A percentile compares a stretch with the other conserved stretches of the same genome.
Evolutionary conservation across 1,284 basidiomycete species (phyloP).

Genomic region (Rhodotorula sp.): DNA sequence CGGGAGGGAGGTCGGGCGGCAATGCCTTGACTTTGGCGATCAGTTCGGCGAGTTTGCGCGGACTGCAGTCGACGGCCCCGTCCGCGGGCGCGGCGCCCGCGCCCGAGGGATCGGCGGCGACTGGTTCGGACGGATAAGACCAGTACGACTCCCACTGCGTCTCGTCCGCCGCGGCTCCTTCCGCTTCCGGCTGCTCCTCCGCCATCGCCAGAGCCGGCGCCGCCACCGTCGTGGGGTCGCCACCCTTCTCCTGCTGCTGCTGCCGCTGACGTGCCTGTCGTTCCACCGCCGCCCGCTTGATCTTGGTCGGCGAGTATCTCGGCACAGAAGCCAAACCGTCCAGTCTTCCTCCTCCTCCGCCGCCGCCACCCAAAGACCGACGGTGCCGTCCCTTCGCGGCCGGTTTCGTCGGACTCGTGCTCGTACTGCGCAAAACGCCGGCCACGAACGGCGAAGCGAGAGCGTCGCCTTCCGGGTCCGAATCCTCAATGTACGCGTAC

Average conservation of each 20-base stretch:
- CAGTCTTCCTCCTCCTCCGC: not conserved
- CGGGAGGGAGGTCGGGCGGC: not conserved
- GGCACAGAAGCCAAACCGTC: constrained; percentile 1
- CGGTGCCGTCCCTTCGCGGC: too few relatives aligned
- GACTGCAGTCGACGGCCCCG: not conserved
- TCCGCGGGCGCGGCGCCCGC: not conserved
- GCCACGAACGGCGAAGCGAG: not conserved
- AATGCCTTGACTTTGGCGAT: not conserved
- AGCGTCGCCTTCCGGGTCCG: constrained; percentile 20
- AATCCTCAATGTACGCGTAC: constrained; percentile 9
- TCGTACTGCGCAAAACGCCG: not conserved
- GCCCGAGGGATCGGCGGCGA: not conserved
- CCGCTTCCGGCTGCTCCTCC: not conserved
- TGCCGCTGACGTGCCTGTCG: not conserved
- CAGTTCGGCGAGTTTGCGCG: not conserved
- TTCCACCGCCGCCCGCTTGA: not conserved
- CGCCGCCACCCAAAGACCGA: too few relatives aligned
- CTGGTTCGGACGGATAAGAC: constrained; percentile 5
- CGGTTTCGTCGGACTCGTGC: not conserved
- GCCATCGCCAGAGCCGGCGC: not conserved
- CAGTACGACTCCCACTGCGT: constrained; percentile 32
- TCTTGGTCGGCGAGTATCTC: constrained; percentile 7
- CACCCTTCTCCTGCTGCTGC: not conserved
- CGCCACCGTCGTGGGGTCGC: not conserved
- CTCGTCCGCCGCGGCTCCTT: not conserved